Conservation (phyloP, 164 flowering plant species). For the Magnolia officinalis region DNA sequence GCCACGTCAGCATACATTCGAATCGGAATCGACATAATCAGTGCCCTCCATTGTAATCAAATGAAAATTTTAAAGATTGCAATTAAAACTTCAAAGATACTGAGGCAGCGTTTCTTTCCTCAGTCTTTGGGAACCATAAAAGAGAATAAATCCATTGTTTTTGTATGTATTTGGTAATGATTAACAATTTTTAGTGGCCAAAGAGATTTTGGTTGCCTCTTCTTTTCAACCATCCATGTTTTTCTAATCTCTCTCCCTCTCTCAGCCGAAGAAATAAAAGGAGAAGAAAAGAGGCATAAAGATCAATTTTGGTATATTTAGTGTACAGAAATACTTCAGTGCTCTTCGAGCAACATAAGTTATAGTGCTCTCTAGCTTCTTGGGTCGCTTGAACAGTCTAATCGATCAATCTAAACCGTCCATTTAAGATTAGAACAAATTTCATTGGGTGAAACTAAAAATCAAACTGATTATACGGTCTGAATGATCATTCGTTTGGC, state of each 20-base stretch:
- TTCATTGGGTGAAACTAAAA: no score
- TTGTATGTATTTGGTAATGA: not conserved
- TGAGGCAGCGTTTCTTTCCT: not conserved
- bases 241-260: not conserved
- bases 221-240: not conserved
- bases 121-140: not conserved
- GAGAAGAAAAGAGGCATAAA: not conserved
- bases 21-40: not conserved
- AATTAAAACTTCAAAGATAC: not conserved
- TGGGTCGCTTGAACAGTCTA: no score
- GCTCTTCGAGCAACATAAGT: no score
- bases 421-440: no score
- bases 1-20: not conserved
- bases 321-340: not conserved
- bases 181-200: not conserved
- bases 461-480: no score
- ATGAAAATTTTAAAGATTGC: not conserved
- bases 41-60: not conserved
- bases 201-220: not conserved
- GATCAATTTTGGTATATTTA: not conserved
- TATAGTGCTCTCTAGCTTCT: no score
- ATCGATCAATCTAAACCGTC: no score
- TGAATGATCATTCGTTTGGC: no score
- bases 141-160: slow-evolving; percentile 2
- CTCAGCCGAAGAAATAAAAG: not conserved